Base-by-base conservation (phyloP, 805 yeast genomes). In the Wickerhamiella kurtzmanii region DNA sequence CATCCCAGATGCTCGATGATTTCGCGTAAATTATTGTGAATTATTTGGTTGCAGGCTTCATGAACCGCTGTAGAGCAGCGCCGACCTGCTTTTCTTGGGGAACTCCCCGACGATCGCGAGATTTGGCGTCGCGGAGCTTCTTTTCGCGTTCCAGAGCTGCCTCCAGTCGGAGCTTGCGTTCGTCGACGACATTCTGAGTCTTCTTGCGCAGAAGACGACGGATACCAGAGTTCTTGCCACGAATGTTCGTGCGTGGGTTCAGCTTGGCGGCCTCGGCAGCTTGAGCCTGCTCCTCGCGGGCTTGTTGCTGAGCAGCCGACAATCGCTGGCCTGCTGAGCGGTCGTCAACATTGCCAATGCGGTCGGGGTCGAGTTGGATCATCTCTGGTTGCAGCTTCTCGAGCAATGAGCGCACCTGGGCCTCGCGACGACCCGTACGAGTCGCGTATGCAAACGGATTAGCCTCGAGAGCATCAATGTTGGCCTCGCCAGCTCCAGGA, bases 401-500 rank as follows among this genome's bases (percentile, higher is more conserved):
- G 60, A 92, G 66, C 62, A 92, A 72, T 1, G 81, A 66, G 60
- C 89, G 77, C 35, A 92, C 95, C 70, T 92, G 98, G 41, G 76
- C 73, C 67, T 89, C 89, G 65, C 89, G 95, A 71, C 97, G 80
- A 68, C 88, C 96, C 62, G 84, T 81, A 46, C 83, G 77, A 8
- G 95, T 76, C 60, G 94, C 97, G 63, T 74, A 86, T 64, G 86
- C 95, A 66, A 73, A 92, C 52, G 98, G 98, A 64, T 92, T 92
- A 58, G 79, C 65, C 66, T 92, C 98, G 62, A 87, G 65, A 2
- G 97, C 87, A 69, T 92, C 98, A 63, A 76, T 87, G 66, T 92
- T 92, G 51, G 98, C 96, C 68, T 92, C 98, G 70, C 98, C 98
- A 38, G 96, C 71, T 21, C 98, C 98, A 37, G 98, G 98, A 49